phyloP scores from a whole-genome alignment of 1,284 basidiomycete genomes.

The Naganishia albida region DNA sequence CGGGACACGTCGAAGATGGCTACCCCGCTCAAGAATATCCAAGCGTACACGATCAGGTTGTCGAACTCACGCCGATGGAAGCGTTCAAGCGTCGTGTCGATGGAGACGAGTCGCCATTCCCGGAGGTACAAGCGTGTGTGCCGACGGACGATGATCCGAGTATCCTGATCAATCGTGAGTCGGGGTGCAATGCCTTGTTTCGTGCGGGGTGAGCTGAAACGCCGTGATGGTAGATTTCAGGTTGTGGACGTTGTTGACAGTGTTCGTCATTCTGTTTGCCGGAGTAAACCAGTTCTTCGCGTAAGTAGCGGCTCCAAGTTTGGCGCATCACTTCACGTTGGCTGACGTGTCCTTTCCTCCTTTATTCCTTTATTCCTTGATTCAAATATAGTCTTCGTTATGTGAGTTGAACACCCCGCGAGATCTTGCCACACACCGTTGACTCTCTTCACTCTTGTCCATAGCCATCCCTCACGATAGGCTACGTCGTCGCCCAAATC shows the following conservation, averaged over 20 bases:
- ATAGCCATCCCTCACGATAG: constrained; percentile 47
- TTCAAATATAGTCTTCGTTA: not conserved
- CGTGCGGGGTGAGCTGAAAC: not conserved
- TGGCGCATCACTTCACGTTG: not conserved
- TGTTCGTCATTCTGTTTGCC: constrained; percentile 23
- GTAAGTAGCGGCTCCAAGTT: not conserved
- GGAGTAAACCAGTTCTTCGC: constrained; percentile 22
- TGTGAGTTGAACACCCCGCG: not conserved
- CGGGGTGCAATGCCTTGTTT: no score
- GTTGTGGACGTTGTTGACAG: constrained; percentile 14
- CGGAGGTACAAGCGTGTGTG: constrained; percentile 41
- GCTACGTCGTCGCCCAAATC: constrained; percentile 52
- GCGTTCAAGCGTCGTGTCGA: constrained; percentile 37
- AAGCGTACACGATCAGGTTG: not conserved
- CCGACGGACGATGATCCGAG: constrained; percentile 40
- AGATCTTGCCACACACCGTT: not conserved
- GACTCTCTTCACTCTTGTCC: constrained; percentile 37
- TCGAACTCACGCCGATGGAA: constrained; percentile 38
- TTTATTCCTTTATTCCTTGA: no score
- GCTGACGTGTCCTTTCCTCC: no score
- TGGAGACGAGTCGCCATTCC: constrained; percentile 42
- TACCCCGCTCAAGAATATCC: not conserved
- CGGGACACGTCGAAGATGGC: not conserved
- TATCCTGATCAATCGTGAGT: constrained; percentile 38
- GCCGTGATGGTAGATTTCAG: constrained; percentile 4